Evolutionary conservation across 345 rosid species (phyloP).

Genomic region (Hibiscus mutabilis): DNA sequence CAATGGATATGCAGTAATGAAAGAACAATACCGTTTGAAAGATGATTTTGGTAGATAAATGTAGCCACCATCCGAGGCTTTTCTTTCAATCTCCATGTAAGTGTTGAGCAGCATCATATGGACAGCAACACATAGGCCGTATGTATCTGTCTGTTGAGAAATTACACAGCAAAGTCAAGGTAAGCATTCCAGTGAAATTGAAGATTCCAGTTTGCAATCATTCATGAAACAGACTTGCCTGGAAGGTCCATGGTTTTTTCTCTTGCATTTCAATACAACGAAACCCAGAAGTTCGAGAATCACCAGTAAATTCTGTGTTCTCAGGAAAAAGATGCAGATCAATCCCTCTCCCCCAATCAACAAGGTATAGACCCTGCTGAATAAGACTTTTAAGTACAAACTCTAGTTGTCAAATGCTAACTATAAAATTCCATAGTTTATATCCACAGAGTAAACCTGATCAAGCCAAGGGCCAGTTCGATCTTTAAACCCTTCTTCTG

Average conservation of each 20-base stretch:
- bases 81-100: conserved; percentile 65
- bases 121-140: conserved; percentile 70
- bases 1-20: not conserved
- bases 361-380: conserved; percentile 84
- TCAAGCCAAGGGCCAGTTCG: conserved; percentile 61
- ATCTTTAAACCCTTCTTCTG: conserved; percentile 42
- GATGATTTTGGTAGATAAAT: conserved; percentile 54
- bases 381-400: conserved; percentile 8
- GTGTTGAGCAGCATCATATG: conserved; percentile 83
- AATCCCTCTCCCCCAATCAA: conserved; percentile 96
- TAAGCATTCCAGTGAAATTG: conserved; percentile 6
- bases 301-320: conserved; percentile 53
- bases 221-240: conserved; percentile 37
- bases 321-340: conserved; percentile 72
- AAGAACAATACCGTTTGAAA: conserved; percentile 50
- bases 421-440: not conserved
- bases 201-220: conserved; percentile 5
- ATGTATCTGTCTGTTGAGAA: conserved; percentile 63
- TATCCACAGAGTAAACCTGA: conserved; percentile 41
- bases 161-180: conserved; percentile 6
- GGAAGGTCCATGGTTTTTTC: conserved; percentile 86
- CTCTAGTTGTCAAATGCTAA: not conserved
- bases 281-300: conserved; percentile 88
- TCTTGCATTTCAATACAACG: conserved; percentile 86
- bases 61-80: conserved; percentile 39